phyloP scores from a whole-genome alignment of 768 basidiomycete species.

The Clathrus columnatus region DNA sequence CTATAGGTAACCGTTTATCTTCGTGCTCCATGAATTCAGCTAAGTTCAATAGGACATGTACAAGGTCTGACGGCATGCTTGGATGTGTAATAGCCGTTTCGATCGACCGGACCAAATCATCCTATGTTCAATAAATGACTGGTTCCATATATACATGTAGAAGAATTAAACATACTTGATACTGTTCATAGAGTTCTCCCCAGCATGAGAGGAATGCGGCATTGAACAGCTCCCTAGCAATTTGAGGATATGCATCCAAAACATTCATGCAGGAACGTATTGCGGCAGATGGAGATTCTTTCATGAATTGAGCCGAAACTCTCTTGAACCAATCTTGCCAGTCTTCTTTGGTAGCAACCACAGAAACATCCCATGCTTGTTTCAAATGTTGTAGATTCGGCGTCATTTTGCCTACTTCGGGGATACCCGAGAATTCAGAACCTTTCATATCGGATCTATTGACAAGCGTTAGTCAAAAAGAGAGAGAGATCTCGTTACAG shows the following conservation, averaged over 20 bases:
- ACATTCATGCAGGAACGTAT: conserved; percentile 91
- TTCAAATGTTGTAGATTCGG: conserved; percentile 98
- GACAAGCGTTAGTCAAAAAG: not conserved
- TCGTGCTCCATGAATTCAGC: conserved; percentile 99
- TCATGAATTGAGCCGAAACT: conserved; percentile 91
- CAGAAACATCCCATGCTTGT: conserved; percentile 88
- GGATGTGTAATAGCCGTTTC: conserved; percentile 75
- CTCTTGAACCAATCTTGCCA: conserved; percentile 96
- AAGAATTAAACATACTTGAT: conserved; percentile 56
- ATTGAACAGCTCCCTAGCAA: conserved; percentile 94
- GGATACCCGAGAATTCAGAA: conserved; percentile 64
- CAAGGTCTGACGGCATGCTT: conserved; percentile 75
- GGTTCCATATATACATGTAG: not conserved
- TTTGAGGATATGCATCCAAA: conserved; percentile 82
- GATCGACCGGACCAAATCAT: conserved; percentile 88
- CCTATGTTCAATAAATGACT: conserved; percentile 38
- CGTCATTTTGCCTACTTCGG: conserved; percentile 79
- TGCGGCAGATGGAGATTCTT: conserved; percentile 97
- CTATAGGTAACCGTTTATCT: conserved; percentile 90
- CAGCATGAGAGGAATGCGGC: conserved; percentile 98
- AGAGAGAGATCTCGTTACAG: not conserved
- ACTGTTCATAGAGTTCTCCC: conserved; percentile 91
- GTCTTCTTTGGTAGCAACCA: conserved; percentile 69
- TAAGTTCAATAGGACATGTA: conserved; percentile 84
- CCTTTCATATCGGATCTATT: conserved; percentile 16